Percentiles rank a stretch among this genome's conserved stretches.
These are phyloP conservation scores for Solanum sejunctum DNA, from an alignment of 257 asterid genomes.

Conservation along the genomic window DNA sequence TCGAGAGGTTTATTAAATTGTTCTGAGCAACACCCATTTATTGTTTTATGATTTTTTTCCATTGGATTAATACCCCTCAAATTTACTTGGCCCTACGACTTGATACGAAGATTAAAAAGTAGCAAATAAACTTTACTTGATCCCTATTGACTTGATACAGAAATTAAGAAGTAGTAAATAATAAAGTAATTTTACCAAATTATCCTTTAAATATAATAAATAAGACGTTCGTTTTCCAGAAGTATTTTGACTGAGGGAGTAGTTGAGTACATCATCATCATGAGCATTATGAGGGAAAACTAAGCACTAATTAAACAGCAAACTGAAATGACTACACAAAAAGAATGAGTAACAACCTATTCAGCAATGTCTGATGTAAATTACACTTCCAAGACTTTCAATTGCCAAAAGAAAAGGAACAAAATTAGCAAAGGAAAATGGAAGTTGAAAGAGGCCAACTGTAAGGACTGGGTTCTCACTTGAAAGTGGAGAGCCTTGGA, in stretches of 20 bases:
- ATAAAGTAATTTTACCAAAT: too few relatives aligned
- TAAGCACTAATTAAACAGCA: neutral
- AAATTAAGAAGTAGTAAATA: too few relatives aligned
- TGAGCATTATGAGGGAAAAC: neutral
- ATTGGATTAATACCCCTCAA: too few relatives aligned
- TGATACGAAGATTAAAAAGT: too few relatives aligned
- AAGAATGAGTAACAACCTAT: neutral
- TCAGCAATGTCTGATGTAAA: neutral
- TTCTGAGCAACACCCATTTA: neutral
- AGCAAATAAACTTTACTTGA: too few relatives aligned
- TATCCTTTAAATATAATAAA: too few relatives aligned
- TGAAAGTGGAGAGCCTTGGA: constrained; percentile 92
- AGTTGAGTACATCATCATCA: neutral
- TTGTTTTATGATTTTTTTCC: too few relatives aligned
- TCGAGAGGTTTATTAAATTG: neutral
- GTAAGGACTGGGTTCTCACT: constrained; percentile 19
- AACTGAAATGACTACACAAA: neutral
- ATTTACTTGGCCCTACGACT: too few relatives aligned
- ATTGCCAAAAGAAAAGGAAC: neutral
- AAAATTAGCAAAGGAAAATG: neutral
- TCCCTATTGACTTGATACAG: too few relatives aligned
- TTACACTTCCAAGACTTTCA: neutral
- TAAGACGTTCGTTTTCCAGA: neutral
- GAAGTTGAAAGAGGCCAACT: neutral
- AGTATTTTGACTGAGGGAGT: neutral